Percentiles rank a stretch among this genome's conserved stretches.
phyloP scores from a whole-genome alignment of 306 rosid genomes.

The Canavalia ensiformis region DNA sequence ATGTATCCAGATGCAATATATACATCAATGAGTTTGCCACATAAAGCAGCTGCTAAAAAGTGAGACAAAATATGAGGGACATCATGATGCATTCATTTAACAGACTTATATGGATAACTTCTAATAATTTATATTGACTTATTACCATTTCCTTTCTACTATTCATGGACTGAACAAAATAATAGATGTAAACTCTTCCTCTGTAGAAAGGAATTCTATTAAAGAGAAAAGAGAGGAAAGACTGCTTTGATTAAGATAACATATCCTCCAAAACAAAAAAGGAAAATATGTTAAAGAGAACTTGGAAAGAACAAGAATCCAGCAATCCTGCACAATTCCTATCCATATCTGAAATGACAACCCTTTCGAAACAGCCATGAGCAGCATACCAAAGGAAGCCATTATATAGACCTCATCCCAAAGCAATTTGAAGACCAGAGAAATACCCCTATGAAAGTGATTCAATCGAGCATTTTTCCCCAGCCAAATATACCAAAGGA shows the following conservation, averaged over 20 bases:
- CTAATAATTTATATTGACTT: slow-evolving; percentile 11
- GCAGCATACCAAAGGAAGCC: slow-evolving; percentile 8
- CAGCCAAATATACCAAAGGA: slow-evolving; percentile 19
- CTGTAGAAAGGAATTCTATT: background rate
- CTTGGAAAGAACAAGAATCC: slow-evolving; percentile 19
- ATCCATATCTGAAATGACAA: slow-evolving; percentile 33
- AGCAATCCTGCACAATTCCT: slow-evolving; percentile 16
- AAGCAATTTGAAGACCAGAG: slow-evolving; percentile 16
- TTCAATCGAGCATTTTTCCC: background rate
- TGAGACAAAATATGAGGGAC: slow-evolving; percentile 5
- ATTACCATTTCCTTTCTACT: background rate
- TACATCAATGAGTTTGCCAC: slow-evolving; percentile 8
- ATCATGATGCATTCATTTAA: slow-evolving; percentile 23
- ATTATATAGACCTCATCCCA: background rate
- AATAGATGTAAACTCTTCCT: background rate
- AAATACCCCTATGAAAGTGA: slow-evolving; percentile 22
- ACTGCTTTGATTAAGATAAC: background rate
- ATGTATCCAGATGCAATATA: slow-evolving; percentile 26
- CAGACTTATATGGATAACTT: slow-evolving; percentile 20
- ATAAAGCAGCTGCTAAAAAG: slow-evolving; percentile 11
- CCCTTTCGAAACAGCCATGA: slow-evolving; percentile 11
- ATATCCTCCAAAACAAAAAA: slow-evolving; percentile 31
- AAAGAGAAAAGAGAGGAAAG: slow-evolving; percentile 27
- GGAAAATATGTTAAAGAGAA: background rate
- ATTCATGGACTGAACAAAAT: slow-evolving; percentile 5